Percentiles rank a stretch among this genome's conserved stretches.
Evolutionary conservation across 257 asterid species (phyloP).

Genomic region (Solanum piurae): DNA sequence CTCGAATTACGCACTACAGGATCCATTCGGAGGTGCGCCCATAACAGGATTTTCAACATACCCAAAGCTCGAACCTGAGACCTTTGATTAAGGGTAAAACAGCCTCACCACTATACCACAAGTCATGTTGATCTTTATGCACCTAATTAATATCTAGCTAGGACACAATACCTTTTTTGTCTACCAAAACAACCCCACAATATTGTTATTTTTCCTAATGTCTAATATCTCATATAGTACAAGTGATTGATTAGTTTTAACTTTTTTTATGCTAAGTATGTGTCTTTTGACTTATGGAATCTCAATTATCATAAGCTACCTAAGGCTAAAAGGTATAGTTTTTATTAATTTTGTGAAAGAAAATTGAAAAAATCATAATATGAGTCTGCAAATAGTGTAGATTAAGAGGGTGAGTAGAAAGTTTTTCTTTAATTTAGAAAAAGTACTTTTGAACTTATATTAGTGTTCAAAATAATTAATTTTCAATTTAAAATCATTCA

Average conservation of each 20-base stretch:
- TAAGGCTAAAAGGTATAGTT: neutral
- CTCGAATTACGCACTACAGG: rapidly evolving
- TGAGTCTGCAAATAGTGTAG: neutral
- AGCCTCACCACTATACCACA: too few species aligned
- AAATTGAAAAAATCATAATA: neutral
- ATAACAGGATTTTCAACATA: too few species aligned
- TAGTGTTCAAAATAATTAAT: neutral
- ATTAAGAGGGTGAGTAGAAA: neutral
- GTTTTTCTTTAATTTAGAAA: neutral
- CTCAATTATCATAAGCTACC: neutral
- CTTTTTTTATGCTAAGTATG: neutral
- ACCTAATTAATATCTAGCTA: neutral
- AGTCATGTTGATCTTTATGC: neutral
- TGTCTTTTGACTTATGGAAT: neutral
- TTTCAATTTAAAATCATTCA: neutral
- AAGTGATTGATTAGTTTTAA: neutral
- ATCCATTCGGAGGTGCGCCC: too few species aligned
- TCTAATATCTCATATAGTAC: neutral
- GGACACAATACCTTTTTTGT: neutral
- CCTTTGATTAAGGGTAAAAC: too few species aligned
- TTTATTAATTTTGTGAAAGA: neutral
- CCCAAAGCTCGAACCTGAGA: too few species aligned
- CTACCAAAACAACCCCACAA: neutral
- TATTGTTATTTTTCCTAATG: neutral
- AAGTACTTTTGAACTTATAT: neutral